These are phyloP conservation scores for Priceomyces fermenticarens DNA, from an alignment of 805 yeast species.

Conservation along the genomic window DNA sequence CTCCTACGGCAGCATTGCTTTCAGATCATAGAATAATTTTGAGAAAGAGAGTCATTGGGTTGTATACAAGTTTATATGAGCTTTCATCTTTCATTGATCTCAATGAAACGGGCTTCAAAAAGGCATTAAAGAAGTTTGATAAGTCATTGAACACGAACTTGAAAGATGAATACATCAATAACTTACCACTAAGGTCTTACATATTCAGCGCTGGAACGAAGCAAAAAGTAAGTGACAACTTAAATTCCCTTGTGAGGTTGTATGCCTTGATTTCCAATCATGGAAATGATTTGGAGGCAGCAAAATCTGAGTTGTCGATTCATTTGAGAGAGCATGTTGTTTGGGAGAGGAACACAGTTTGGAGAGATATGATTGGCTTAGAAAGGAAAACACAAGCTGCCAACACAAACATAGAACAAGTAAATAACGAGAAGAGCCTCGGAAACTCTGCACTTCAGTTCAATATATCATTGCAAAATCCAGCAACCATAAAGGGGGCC, in stretches of 20 bases:
- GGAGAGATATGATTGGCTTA: slow-evolving; percentile 56
- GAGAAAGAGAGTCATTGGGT: slow-evolving; percentile 43
- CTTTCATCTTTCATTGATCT: slow-evolving; percentile 50
- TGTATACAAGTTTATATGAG: slow-evolving; percentile 45
- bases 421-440: slow-evolving; percentile 13
- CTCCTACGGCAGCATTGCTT: slow-evolving; percentile 33
- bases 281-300: slow-evolving; percentile 39
- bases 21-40: slow-evolving; percentile 51
- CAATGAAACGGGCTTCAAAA: slow-evolving; percentile 51
- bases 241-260: slow-evolving; percentile 29
- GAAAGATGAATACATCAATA: slow-evolving; percentile 43
- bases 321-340: slow-evolving; percentile 54
- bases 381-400: slow-evolving; percentile 86
- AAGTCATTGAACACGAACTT: slow-evolving; percentile 44
- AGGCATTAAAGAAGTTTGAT: slow-evolving; percentile 53
- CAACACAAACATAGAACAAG: slow-evolving; percentile 17
- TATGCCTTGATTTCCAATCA: slow-evolving; percentile 40
- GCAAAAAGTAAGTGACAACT: slow-evolving; percentile 26
- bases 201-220: slow-evolving; percentile 36
- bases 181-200: slow-evolving; percentile 41
- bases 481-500: slow-evolving; percentile 40
- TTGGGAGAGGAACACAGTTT: slow-evolving; percentile 54
- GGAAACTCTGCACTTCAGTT: slow-evolving; percentile 9
- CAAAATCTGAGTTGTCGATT: slow-evolving; percentile 54
- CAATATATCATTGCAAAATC: slow-evolving; percentile 29